Percentiles rank a stretch among this genome's conserved stretches.
Evolutionary conservation across 352 stramenopile species (phyloP).

Genomic region (Globisporangium paroecandrum): DNA sequence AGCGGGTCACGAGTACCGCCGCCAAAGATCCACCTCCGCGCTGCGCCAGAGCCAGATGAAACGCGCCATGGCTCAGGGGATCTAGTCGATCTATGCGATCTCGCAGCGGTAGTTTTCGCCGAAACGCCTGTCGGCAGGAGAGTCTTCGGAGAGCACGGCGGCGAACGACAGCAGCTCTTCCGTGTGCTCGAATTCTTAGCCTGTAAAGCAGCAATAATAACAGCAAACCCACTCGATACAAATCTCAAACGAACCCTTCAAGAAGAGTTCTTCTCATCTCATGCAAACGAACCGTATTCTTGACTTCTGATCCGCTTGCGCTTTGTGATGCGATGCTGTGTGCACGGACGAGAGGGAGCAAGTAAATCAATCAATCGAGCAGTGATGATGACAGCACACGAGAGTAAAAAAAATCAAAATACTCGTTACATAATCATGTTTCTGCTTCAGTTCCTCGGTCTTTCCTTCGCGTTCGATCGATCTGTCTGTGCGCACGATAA

Average conservation of each 20-base stretch:
- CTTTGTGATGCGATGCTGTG: background rate
- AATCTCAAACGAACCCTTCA: background rate
- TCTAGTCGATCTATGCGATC: conserved; percentile 1
- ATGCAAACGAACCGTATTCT: background rate
- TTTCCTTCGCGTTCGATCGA: background rate
- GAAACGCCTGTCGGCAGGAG: background rate
- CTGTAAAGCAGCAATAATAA: background rate
- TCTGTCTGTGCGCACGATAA: conserved; percentile 3
- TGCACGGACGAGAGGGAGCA: background rate
- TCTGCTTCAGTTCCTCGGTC: conserved; percentile 2
- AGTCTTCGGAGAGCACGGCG: too few relatives aligned
- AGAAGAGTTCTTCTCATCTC: background rate
- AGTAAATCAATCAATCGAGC: background rate
- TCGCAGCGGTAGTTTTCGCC: background rate
- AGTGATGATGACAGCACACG: background rate
- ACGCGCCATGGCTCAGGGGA: background rate
- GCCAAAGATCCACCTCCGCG: background rate
- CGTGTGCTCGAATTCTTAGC: background rate
- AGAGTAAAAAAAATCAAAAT: conserved; percentile 13
- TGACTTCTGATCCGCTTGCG: background rate
- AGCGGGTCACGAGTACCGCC: background rate
- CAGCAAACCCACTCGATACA: background rate
- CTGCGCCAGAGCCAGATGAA: background rate
- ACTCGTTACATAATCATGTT: conserved; percentile 17
- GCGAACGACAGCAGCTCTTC: background rate